Conservation (phyloP, 225 moss, liverwort and hornwort genomes). For the Anthoceros angustus region DNA sequence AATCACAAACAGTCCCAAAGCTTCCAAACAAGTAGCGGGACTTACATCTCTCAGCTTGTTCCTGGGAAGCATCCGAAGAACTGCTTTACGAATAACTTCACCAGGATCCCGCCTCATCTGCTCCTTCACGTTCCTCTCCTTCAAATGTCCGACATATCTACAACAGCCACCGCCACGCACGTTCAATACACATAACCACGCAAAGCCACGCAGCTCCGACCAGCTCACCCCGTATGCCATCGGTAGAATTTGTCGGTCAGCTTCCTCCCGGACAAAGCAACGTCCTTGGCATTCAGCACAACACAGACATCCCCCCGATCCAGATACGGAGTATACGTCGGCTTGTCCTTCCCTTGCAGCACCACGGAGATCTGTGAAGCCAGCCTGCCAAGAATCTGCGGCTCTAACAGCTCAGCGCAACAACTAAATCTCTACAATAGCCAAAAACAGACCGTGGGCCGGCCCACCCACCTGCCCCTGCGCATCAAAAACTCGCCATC, state of each 20-base stretch:
- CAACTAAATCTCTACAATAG: neutral
- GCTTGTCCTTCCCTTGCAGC: slow-evolving; percentile 89
- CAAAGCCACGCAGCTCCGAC: neutral
- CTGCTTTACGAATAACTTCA: slow-evolving; percentile 94
- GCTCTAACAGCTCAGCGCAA: slow-evolving; percentile 6
- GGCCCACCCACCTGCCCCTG: slow-evolving; percentile 49
- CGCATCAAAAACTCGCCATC: slow-evolving; percentile 96
- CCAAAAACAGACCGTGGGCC: neutral
- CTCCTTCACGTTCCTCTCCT: slow-evolving; percentile 93
- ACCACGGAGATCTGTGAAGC: slow-evolving; percentile 81
- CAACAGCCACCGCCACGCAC: neutral
- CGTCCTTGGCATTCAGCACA: slow-evolving; percentile 73
- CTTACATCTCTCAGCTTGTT: slow-evolving; percentile 85
- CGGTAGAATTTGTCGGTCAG: slow-evolving; percentile 82
- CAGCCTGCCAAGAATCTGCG: slow-evolving; percentile 79
- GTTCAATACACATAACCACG: neutral
- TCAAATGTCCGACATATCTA: slow-evolving; percentile 87
- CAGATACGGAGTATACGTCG: slow-evolving; percentile 58
- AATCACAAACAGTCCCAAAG: neutral
- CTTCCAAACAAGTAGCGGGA: neutral
- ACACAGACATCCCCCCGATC: slow-evolving; percentile 93
- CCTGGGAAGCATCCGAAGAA: slow-evolving; percentile 88
- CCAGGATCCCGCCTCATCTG: slow-evolving; percentile 82
- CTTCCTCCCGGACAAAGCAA: slow-evolving; percentile 81
- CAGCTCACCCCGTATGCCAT: slow-evolving; percentile 88